phyloP scores from a whole-genome alignment of 2,329 filamentous ascomycete species.

The Nakataea oryzae region DNA sequence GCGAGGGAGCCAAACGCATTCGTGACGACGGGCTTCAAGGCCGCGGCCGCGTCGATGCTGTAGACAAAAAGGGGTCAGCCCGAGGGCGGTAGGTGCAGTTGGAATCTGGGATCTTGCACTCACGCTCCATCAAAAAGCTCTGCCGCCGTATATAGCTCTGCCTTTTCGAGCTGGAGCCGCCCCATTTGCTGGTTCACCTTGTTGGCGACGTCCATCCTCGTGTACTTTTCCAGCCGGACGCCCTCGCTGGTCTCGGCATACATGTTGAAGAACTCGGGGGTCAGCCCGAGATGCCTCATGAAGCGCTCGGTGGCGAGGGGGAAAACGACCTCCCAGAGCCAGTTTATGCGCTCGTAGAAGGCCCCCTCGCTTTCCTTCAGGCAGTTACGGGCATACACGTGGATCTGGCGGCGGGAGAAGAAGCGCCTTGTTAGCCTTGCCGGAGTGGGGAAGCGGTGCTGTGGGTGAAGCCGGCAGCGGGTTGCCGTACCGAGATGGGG shows the following conservation, averaged over 20 bases:
- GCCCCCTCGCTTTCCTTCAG: not conserved
- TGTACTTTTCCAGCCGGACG: not conserved
- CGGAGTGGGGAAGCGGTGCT: too few species aligned
- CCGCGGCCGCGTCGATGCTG: not conserved
- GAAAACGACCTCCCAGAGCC: not conserved
- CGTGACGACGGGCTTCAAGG: not conserved
- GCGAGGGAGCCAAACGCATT: not conserved
- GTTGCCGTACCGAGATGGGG: not conserved
- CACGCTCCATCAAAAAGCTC: not conserved
- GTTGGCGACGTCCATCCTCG: not conserved
- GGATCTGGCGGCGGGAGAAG: not conserved
- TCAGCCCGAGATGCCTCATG: not conserved
- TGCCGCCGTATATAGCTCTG: not conserved
- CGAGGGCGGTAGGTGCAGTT: too few species aligned
- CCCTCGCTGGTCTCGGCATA: not conserved
- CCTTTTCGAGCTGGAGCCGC: not conserved
- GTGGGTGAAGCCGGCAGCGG: too few species aligned
- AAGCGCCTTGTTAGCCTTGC: not conserved
- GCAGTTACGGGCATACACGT: not conserved
- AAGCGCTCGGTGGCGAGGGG: not conserved
- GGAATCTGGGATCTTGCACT: not conserved
- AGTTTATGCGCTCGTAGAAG: not conserved
- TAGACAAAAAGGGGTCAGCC: not conserved
- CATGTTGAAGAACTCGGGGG: not conserved
- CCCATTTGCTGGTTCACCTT: not conserved